Percentiles rank a stretch among this genome's conserved stretches.
Evolutionary conservation across 306 rosid genomes (phyloP).

Genomic region (Trifolium dubium): DNA sequence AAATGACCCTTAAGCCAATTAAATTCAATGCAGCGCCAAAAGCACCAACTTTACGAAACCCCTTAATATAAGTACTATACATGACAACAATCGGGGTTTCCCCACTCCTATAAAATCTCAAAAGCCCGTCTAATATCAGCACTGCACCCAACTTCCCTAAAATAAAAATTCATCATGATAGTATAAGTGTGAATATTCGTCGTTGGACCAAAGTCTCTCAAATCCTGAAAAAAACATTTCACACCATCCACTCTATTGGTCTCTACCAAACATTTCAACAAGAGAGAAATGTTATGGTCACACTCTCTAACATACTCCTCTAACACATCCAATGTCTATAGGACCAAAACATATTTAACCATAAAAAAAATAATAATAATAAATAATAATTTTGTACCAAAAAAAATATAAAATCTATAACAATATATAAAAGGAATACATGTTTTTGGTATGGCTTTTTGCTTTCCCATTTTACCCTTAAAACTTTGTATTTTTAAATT

Average conservation of each 20-base stretch:
- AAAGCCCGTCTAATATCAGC: slow-evolving; percentile 53
- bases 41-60: slow-evolving; percentile 63
- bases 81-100: slow-evolving; percentile 62
- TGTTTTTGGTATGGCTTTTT: too few relatives aligned
- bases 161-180: slow-evolving; percentile 65
- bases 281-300: too few relatives aligned
- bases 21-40: slow-evolving; percentile 48
- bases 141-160: slow-evolving; percentile 50
- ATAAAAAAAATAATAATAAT: too few relatives aligned
- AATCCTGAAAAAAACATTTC: slow-evolving; percentile 49
- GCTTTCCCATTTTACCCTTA: too few relatives aligned
- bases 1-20: too few relatives aligned
- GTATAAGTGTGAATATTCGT: slow-evolving; percentile 65
- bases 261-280: slow-evolving; percentile 72
- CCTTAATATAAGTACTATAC: slow-evolving; percentile 59
- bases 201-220: slow-evolving; percentile 54
- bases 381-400: too few relatives aligned
- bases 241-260: slow-evolving; percentile 55
- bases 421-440: too few relatives aligned
- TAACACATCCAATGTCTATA: too few relatives aligned
- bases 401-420: too few relatives aligned
- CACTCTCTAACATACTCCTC: too few relatives aligned
- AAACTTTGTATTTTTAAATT: too few relatives aligned
- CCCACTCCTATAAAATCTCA: slow-evolving; percentile 53
- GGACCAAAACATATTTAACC: too few relatives aligned